phyloP scores from a whole-genome alignment of 2,329 filamentous ascomycete genomes.

The Alternaria tenuissima region DNA sequence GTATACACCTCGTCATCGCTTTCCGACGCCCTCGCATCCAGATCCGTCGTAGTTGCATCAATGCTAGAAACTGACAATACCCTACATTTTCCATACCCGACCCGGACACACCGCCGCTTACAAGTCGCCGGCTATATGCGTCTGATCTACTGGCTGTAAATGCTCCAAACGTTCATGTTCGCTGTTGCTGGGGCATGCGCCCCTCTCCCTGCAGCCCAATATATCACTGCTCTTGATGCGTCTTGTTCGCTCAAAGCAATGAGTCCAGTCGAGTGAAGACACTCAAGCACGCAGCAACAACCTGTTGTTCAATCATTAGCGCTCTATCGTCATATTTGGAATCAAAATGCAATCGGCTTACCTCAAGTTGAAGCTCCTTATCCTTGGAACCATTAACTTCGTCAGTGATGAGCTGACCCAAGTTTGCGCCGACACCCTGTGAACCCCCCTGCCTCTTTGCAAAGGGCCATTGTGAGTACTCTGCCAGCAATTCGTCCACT shows the following conservation, averaged over 20 bases:
- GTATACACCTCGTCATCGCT: conserved; percentile 8
- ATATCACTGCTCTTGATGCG: not conserved
- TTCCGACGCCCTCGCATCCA: conserved; percentile 36
- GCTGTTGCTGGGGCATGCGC: conserved; percentile 13
- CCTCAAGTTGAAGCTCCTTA: conserved; percentile 95
- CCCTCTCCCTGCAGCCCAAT: conserved; percentile 3
- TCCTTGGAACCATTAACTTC: conserved; percentile 89
- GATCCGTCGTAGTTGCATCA: conserved; percentile 35
- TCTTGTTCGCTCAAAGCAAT: conserved; percentile 69
- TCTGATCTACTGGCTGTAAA: conserved; percentile 15
- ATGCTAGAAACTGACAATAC: conserved; percentile 38
- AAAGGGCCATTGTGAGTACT: conserved; percentile 98
- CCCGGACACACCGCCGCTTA: conserved; percentile 12
- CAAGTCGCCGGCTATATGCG: conserved; percentile 17
- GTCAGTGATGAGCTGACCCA: conserved; percentile 86
- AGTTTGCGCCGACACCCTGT: conserved; percentile 88
- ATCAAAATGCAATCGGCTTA: conserved; percentile 55
- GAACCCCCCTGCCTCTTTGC: conserved; percentile 77
- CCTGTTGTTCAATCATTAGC: conserved; percentile 55
- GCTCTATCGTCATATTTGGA: not conserved
- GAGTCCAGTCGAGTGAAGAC: conserved; percentile 98
- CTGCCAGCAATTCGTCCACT: conserved; percentile 92
- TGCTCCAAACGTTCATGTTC: conserved; percentile 16
- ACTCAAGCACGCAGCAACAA: conserved; percentile 92
- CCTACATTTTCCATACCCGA: conserved; percentile 15